Percentiles rank a stretch among this genome's conserved stretches.
phyloP scores from a whole-genome alignment of 441 rosid genomes.

The Brassica balearica region DNA sequence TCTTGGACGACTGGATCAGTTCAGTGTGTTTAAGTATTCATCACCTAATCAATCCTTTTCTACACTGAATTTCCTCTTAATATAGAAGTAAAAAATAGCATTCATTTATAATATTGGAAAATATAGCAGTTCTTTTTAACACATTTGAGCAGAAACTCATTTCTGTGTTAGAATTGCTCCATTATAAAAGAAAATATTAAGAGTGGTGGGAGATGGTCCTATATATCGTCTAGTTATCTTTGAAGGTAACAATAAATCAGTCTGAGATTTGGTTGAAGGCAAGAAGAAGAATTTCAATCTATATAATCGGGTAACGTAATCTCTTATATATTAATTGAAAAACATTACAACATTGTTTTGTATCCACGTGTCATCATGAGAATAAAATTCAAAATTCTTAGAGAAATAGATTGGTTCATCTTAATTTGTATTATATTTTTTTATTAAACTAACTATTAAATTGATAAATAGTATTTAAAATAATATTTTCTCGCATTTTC shows the following conservation, averaged over 20 bases:
- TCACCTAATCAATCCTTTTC: not conserved
- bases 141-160: not conserved
- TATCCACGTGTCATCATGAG: too few relatives aligned
- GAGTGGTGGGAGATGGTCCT: not conserved
- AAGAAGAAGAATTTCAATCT: not conserved
- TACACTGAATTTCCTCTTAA: not conserved
- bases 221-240: not conserved
- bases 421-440: too few relatives aligned
- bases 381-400: too few relatives aligned
- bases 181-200: too few relatives aligned
- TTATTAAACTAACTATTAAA: too few relatives aligned
- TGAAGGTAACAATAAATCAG: not conserved
- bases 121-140: not conserved
- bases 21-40: slow-evolving; percentile 11
- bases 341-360: too few relatives aligned
- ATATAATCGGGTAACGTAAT: not conserved
- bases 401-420: too few relatives aligned
- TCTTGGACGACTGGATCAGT: slow-evolving; percentile 30
- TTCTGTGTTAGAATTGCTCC: not conserved
- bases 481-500: too few relatives aligned
- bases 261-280: not conserved
- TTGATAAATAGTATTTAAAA: too few relatives aligned
- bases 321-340: too few relatives aligned
- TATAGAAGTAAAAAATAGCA: not conserved
- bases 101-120: not conserved